Percentiles rank a stretch among this genome's conserved stretches.
These are phyloP conservation scores for Starmerella cellae DNA, from an alignment of 805 yeast genomes.

Conservation along the genomic window DNA sequence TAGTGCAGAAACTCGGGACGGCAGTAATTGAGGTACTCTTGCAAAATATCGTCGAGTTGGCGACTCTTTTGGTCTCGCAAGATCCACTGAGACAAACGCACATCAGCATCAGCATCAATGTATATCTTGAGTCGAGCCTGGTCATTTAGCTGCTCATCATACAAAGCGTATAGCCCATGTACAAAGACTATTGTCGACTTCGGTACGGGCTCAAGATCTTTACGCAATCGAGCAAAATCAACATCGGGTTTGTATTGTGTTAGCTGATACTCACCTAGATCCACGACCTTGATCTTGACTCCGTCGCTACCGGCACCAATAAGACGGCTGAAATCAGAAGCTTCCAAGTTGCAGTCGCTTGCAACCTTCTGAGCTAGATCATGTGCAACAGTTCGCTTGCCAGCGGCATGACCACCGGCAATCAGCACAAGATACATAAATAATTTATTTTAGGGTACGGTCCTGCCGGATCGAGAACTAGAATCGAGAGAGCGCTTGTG, in stretches of 20 bases:
- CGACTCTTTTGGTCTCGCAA: slow-evolving; percentile 24
- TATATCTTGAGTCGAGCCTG: slow-evolving; percentile 56
- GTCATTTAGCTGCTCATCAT: slow-evolving; percentile 42
- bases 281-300: slow-evolving; percentile 24
- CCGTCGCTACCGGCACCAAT: slow-evolving; percentile 10
- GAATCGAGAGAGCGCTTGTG: too few relatives aligned
- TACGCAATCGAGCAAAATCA: slow-evolving; percentile 27
- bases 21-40: slow-evolving; percentile 41
- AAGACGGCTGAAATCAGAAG: background rate
- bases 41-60: slow-evolving; percentile 26
- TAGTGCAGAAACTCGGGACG: slow-evolving; percentile 55
- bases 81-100: slow-evolving; percentile 66
- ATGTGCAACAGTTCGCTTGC: slow-evolving; percentile 31
- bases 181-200: slow-evolving; percentile 34
- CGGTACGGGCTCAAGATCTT: slow-evolving; percentile 6
- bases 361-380: slow-evolving; percentile 28
- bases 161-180: slow-evolving; percentile 71
- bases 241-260: slow-evolving; percentile 21
- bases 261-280: slow-evolving; percentile 34
- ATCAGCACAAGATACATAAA: slow-evolving; percentile 32
- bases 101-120: slow-evolving; percentile 75
- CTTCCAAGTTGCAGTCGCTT: slow-evolving; percentile 13
- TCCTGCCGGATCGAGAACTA: too few relatives aligned
- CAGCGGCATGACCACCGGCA: slow-evolving; percentile 54
- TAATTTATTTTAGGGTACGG: slow-evolving; percentile 4